phyloP scores from a whole-genome alignment of 768 basidiomycete genomes.

The Xerocomus potaroensis region DNA sequence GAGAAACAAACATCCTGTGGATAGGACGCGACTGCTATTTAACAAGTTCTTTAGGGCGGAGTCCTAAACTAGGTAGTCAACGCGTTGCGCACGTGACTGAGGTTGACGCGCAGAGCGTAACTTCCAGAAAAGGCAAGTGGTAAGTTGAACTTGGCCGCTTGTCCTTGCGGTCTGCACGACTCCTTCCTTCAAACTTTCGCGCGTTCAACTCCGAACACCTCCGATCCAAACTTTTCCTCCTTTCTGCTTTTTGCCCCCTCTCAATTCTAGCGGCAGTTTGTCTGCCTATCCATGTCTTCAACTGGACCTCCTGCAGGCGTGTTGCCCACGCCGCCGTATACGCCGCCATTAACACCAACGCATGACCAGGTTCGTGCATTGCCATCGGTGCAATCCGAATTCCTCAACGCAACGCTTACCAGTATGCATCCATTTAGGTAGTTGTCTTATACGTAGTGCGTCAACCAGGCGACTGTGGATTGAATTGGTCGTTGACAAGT shows the following conservation, averaged over 20 bases:
- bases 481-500: conserved; percentile 7
- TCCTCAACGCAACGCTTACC: conserved; percentile 20
- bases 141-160: not conserved
- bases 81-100: conserved; percentile 34
- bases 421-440: conserved; percentile 40
- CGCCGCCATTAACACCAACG: conserved; percentile 53
- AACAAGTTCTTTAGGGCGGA: conserved; percentile 28
- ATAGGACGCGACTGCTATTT: conserved; percentile 31
- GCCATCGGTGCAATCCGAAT: conserved; percentile 14
- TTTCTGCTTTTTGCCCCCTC: conserved; percentile 1
- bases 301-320: conserved; percentile 34
- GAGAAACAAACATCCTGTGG: conserved; percentile 1
- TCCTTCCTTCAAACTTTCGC: conserved; percentile 20
- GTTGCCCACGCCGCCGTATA: conserved; percentile 29
- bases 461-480: conserved; percentile 19
- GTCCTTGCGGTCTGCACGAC: conserved; percentile 32
- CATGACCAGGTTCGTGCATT: conserved; percentile 61
- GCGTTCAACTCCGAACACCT: conserved; percentile 13
- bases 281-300: conserved; percentile 31
- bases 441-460: conserved; percentile 74
- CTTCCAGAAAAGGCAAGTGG: conserved; percentile 17
- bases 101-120: conserved; percentile 19
- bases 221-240: conserved; percentile 11
- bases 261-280: conserved; percentile 23
- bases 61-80: conserved; percentile 29